Conservation (phyloP, 1,284 basidiomycete genomes). For the Anthracocystis setariae region DNA sequence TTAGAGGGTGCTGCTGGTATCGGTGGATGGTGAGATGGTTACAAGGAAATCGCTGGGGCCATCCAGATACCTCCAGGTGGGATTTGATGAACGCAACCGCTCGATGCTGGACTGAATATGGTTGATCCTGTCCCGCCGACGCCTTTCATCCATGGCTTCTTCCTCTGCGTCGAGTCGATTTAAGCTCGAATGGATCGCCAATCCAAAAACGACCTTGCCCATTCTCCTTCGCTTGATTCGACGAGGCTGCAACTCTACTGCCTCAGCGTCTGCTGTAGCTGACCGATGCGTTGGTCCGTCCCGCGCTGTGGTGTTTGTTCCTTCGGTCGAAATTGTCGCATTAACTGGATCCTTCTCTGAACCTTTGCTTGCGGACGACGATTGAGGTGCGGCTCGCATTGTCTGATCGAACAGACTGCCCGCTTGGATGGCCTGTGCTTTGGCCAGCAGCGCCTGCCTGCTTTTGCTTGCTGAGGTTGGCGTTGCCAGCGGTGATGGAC, state of each 20-base stretch:
- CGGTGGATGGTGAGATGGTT: conserved; percentile 14
- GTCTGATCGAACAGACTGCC: conserved; percentile 44
- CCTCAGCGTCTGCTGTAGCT: not conserved
- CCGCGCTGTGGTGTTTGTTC: not conserved
- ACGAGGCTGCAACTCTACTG: conserved; percentile 9
- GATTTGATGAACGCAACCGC: conserved; percentile 17
- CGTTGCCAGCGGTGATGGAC: conserved; percentile 14
- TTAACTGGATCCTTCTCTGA: not conserved
- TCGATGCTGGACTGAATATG: conserved; percentile 30
- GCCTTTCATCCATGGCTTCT: conserved; percentile 27
- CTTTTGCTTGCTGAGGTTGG: conserved; percentile 15
- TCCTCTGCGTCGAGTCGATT: conserved; percentile 22
- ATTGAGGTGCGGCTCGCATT: conserved; percentile 17
- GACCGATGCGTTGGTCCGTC: too few relatives aligned
- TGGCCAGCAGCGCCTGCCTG: conserved; percentile 42
- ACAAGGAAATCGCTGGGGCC: conserved; percentile 39
- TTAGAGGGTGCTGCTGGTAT: not conserved
- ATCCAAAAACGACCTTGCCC: conserved; percentile 36
- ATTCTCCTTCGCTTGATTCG: conserved; percentile 28
- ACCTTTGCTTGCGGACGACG: conserved; percentile 1
- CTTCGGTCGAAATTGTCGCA: not conserved
- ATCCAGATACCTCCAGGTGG: conserved; percentile 35
- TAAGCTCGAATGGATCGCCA: conserved; percentile 30
- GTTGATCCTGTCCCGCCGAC: conserved; percentile 20
- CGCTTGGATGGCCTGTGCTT: conserved; percentile 45